phyloP scores from a whole-genome alignment of 2,329 filamentous ascomycete species.

The Aspergillus bombycis region DNA sequence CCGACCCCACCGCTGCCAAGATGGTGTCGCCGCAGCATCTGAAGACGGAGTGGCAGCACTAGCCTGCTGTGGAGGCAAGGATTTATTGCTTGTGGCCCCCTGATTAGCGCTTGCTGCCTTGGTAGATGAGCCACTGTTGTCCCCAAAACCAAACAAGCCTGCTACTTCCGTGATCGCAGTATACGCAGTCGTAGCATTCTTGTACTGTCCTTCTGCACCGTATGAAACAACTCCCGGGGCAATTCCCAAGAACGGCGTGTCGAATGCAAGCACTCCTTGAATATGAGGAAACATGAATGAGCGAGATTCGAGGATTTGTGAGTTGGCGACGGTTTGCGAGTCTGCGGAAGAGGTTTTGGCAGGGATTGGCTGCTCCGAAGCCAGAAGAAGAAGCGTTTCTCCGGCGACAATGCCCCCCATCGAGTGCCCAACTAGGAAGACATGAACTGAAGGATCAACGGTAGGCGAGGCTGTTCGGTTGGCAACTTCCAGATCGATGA shows the following conservation, averaged over 20 bases:
- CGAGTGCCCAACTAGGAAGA: slow-evolving; percentile 81
- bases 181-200: slow-evolving; percentile 71
- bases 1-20: slow-evolving; percentile 81
- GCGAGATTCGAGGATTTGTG: slow-evolving; percentile 31
- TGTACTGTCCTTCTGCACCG: slow-evolving; percentile 80
- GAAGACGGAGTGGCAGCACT: slow-evolving; percentile 37
- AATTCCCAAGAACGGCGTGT: slow-evolving; percentile 76
- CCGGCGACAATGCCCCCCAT: slow-evolving; percentile 95
- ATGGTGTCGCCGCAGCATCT: slow-evolving; percentile 51
- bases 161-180: slow-evolving; percentile 68
- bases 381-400: slow-evolving; percentile 77
- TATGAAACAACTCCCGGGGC: slow-evolving; percentile 55
- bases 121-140: slow-evolving; percentile 34
- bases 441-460: slow-evolving; percentile 80
- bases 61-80: slow-evolving; percentile 35
- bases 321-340: slow-evolving; percentile 16
- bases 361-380: slow-evolving; percentile 63
- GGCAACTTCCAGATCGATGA: slow-evolving; percentile 91
- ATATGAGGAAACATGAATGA: slow-evolving; percentile 89
- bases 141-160: slow-evolving; percentile 66
- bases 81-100: slow-evolving; percentile 20
- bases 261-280: slow-evolving; percentile 86
- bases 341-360: slow-evolving; percentile 30
- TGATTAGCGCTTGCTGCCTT: slow-evolving; percentile 15
- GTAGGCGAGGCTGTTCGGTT: slow-evolving; percentile 80